Base-by-base conservation (phyloP, 176 grass and related monocot species). In the Musa itinerans region DNA sequence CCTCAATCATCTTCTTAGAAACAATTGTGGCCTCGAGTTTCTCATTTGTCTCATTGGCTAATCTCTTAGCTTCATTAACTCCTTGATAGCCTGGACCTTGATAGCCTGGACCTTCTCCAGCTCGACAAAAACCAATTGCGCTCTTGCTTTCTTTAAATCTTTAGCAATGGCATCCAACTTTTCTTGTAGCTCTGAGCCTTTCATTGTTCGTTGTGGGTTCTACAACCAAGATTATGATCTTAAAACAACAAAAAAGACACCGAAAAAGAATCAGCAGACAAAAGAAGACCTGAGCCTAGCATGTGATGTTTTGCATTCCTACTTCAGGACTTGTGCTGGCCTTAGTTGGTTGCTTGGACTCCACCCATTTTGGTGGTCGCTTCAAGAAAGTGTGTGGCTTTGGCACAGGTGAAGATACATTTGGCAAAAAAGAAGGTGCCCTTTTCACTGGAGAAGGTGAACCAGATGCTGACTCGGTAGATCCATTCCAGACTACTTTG, bases 11-110 rank as follows among this genome's bases (percentile, higher is more conserved):
- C 52, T 83, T 77, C 87, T 85, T 86, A 59, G 86, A 83, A 80
- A 85, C 85, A 79, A 89, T 74, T 3, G 88, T 88, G 72, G 91
- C 90, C 74, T 89, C 84, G 68, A 98, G 94, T 86, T 98, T 87
- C 80, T 93, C 94, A 27, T 84, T 81, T 1, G 76, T 76, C 81
- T 88, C 84, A 52, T 91, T 82, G 1, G 90, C 80, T 11, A 87
- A 76, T 15, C 77, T 71, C 82, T 93, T 93, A 21, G 90, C 78
- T 59, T 93, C 84, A 10, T 86, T 81, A 98, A 80, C 66, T 98
- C 90, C 14, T 83, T 69, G 24, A 24, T 24, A 24, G 24, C 82
- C 1, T 78, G 83, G 54, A 81, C 78, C 83, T 89, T 91, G 24
- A 24, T 24, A 24, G 24, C 82, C 1, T 78, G 83, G 54, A 81